A percentile compares a stretch with the other conserved stretches of the same genome.
Evolutionary conservation across 2,329 filamentous ascomycete genomes (phyloP).

Genomic region (Colletotrichum sp.): DNA sequence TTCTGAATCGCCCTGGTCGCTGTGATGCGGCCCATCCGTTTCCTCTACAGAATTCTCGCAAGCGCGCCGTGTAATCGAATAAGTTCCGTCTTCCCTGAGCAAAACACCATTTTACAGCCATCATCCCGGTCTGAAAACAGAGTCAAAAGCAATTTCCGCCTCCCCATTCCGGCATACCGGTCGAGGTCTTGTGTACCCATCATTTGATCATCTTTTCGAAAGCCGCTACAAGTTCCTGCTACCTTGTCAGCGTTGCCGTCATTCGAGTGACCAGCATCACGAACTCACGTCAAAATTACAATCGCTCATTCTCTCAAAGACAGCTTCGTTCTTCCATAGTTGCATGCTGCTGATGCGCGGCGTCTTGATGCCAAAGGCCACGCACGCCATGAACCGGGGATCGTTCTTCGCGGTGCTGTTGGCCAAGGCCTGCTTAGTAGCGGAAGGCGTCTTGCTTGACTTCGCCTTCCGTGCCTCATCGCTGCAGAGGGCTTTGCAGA

Average conservation of each 20-base stretch:
- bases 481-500: conserved; percentile 28
- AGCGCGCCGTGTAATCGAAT: no score
- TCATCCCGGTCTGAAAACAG: background rate
- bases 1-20: rapidly evolving
- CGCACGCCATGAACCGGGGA: conserved; percentile 60
- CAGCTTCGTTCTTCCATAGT: conserved; percentile 39
- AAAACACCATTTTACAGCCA: no score
- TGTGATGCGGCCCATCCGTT: rapidly evolving
- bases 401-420: conserved; percentile 53
- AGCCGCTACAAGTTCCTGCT: background rate
- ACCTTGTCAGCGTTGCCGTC: background rate
- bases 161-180: background rate
- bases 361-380: conserved; percentile 68
- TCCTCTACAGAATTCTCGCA: background rate
- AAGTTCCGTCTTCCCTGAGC: no score
- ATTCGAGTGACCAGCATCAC: rapidly evolving
- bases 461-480: background rate
- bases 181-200: background rate
- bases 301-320: conserved; percentile 9
- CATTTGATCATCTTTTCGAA: conserved; percentile 5
- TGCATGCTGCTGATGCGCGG: conserved; percentile 56
- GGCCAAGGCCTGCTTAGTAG: background rate
- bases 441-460: background rate
- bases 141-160: rapidly evolving
- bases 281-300: conserved; percentile 9